Evolutionary conservation across 257 asterid species (phyloP), one percentile per base, ranked within the genome.

Genomic region (Oldenlandia corymbosa): DNA sequence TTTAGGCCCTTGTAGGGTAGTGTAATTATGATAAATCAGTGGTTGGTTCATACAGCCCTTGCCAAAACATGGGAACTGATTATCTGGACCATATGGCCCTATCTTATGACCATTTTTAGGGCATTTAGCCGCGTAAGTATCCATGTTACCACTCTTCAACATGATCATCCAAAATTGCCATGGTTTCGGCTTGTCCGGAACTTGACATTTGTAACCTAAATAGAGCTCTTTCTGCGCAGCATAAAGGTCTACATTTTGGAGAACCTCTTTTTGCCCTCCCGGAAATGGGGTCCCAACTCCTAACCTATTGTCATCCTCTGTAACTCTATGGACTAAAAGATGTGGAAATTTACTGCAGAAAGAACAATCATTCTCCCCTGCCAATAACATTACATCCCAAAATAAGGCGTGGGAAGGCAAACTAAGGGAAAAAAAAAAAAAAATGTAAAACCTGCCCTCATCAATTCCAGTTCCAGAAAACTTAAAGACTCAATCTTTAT

Each of bases 141-240:
- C 97, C 94, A 85, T 90, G 65, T 87, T 90, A 7, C 97, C 95
- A 69, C 76, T 90, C 69, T 90, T 87, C 1, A 87, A 84, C 95
- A 85, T 90, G 73, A 87, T 79, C 97, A 85, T 87, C 97, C 97
- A 90, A 62, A 87, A 87, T 27, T 87, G 92, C 97, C 97, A 90
- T 67, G 95, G 94, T 18, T 76, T 73, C 31, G 90, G 83, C 27
- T 60, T 62, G 78, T 82, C 95, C 34, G 79, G 60, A 21, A 87
- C 94, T 77, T 85, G 83, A 51, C 95, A 90, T 80, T 85, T 87
- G 1, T 65, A 43, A 26, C 97, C 95, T 45, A 90, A 62, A 50
- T 83, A 90, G 11, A 79, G 57, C 67, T 90, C 97, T 59, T 87
- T 85, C 43, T 72, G 63, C 26, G 88, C 84, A 31, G 96, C 97